These are phyloP conservation scores for Neofusicoccum umdonicola DNA, from an alignment of 2,329 filamentous ascomycete species.

Conservation along the genomic window DNA sequence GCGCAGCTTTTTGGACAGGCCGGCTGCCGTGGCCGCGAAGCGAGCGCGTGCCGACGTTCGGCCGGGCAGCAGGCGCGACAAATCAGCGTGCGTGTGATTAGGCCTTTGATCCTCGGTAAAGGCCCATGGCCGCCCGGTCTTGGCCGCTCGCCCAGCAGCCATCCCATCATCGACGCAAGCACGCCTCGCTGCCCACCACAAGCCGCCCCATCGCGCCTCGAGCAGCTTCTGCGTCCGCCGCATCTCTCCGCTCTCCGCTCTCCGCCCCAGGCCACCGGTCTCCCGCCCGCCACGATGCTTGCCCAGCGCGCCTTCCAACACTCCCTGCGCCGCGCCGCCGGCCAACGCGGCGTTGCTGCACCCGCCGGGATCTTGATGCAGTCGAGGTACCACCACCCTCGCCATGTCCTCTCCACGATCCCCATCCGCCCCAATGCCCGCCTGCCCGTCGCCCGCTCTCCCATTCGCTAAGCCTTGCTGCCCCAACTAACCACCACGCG, in stretches of 20 bases:
- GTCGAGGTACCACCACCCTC: constrained; percentile 42
- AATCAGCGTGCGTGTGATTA: constrained; percentile 5
- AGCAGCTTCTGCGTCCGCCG: not conserved
- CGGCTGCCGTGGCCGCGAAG: not conserved
- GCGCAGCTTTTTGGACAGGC: not conserved
- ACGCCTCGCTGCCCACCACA: constrained; percentile 24
- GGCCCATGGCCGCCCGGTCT: not conserved
- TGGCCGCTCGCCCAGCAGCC: constrained; percentile 3
- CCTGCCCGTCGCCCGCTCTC: not conserved
- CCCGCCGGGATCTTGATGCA: constrained; percentile 41
- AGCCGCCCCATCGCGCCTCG: not conserved
- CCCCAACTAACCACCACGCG: constrained; percentile 6
- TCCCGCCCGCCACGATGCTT: constrained; percentile 32
- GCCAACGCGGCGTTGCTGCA: constrained; percentile 42
- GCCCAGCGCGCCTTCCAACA: constrained; percentile 48
- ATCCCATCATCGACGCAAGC: constrained; percentile 3
- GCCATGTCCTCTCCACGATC: not conserved
- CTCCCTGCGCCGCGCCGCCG: constrained; percentile 41
- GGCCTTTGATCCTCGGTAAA: constrained; percentile 6
- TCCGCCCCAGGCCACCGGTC: not conserved
- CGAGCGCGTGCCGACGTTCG: not conserved
- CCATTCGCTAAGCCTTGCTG: not conserved
- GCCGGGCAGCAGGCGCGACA: not conserved
- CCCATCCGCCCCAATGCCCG: not conserved
- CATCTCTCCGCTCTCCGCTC: constrained; percentile 2